Evolutionary conservation across 257 asterid species (phyloP), one percentile per base, ranked within the genome.

Genomic region (Echites panduratus): DNA sequence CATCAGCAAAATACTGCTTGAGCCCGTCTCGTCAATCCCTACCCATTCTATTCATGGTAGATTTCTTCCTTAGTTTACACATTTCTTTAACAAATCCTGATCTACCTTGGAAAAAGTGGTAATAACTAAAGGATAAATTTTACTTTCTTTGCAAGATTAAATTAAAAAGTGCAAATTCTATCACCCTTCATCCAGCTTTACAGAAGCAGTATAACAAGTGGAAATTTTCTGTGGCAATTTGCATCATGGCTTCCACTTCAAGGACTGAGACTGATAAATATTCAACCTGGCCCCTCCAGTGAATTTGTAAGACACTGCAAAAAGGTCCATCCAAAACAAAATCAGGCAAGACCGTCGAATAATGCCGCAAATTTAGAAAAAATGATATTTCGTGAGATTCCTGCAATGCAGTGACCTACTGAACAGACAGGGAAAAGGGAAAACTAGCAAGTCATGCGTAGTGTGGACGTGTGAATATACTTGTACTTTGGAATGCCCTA

Each of bases 101-200:
- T 66, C 50, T 72, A 67, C 22, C 16, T 75, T 61, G 58, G 75
- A 72, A 72, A 64, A 56, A 79, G 70, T 71, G 71, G 62, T 47
- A 80, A 83, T 72, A 61, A 71, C 79, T 78, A 76, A 19, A 65
- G 68, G 52, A 67, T 32, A 75, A 76, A 16, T 50, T 50, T 50
- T 75, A n/a, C 66, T 79, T 57, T 68, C 68, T 79, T 57, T 44
- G 83, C 52, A 69, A 43, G 17, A 47, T 56, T 32, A 16, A 73
- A 75, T 64, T 67, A 7, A 44, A 62, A 50, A 44, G 66, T 57
- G 70, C 78, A 71, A 47, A 47, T 61, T 61, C 70, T 78, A 81
- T 76, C 78, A 70, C 79, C 86, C 52, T 70, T 76, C 76, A 49
- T 78, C 80, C 58, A 80, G 82, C 79, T 79, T 83, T 66, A 79